Conservation (phyloP, 768 basidiomycete genomes). For the Lactarius hatsudake region DNA sequence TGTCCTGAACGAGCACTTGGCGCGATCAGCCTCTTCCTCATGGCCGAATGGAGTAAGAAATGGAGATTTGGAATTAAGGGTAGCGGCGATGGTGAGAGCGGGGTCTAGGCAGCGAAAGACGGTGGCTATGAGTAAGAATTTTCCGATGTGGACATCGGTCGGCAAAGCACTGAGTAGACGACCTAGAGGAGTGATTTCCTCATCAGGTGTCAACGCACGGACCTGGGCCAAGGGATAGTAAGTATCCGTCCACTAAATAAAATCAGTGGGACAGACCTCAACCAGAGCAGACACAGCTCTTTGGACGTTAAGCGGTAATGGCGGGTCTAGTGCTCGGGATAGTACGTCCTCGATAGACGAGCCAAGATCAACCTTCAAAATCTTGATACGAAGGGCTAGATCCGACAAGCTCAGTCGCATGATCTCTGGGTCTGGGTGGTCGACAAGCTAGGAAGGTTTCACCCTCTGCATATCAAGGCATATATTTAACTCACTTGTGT, state of each 20-base stretch:
- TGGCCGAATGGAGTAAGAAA: constrained; percentile 87
- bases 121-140: constrained; percentile 82
- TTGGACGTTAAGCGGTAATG: constrained; percentile 80
- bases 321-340: constrained; percentile 85
- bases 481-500: constrained; percentile 48
- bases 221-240: constrained; percentile 45
- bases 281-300: constrained; percentile 88
- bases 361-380: constrained; percentile 86
- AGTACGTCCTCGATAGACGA: constrained; percentile 88
- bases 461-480: constrained; percentile 5
- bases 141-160: constrained; percentile 93
- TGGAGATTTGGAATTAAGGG: constrained; percentile 89
- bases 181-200: constrained; percentile 96
- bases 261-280: constrained; percentile 50
- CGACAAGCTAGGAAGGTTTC: constrained; percentile 63
- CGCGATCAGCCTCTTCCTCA: constrained; percentile 81
- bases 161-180: constrained; percentile 86
- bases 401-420: constrained; percentile 90
- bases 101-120: constrained; percentile 90
- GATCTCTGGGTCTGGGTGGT: constrained; percentile 94
- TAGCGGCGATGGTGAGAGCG: constrained; percentile 93
- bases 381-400: constrained; percentile 87
- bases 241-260: constrained; percentile 6
- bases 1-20: constrained; percentile 73
- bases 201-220: constrained; percentile 74